Evolutionary conservation across 169 alveolate genomes (phyloP), one percentile per base, ranked within the genome.

Genomic region (Besnoitia besnoiti): DNA sequence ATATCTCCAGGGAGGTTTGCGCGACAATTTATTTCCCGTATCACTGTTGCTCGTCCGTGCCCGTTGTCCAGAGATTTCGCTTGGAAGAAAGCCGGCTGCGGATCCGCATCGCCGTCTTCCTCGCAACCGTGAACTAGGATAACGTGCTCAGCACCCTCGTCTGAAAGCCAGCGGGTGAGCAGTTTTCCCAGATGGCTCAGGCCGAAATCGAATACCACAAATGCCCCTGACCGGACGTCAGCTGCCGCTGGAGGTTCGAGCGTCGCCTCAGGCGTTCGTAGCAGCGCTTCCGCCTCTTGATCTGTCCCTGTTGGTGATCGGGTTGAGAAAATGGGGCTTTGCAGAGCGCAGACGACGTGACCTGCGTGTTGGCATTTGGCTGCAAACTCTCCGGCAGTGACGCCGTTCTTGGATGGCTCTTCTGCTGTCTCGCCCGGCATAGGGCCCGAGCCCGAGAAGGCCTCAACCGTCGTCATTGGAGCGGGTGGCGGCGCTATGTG

Each of bases 121-220:
- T n/a, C 30, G 5, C 89, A 37, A 8, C 39, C 62, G 62, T 21
- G 39, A 21, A 67, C 59, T 33, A 90, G 35, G 8, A 92, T 67
- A 44, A 94, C 49, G 80, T 92, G 67, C 76, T 50, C 55, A 8
- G 93, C 91, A 35, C 96, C 96, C 46, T 94, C 96, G 62, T 92
- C 96, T 44, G 93, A 62, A 39, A 94, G 55, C 96, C 96, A 94
- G 35, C 30, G 73, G 16, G 35, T 55, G 30, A 55, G 73, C 16
- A 21, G 73, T 55, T 55, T 27, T 33, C 73, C 16, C 27, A 33
- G 16, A 33, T 21, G 16, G 73, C 73, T 33, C 73, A 33, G 27
- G 16, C 73, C 73, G 73, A 27, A 55, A 33, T 55, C 73, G 27
- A 55, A 55, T 27, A 55, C 0, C 3, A 55, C 8, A 27, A 55